Conservation (phyloP, 225 moss, liverwort and hornwort species). For the Marchantia paleacea region DNA sequence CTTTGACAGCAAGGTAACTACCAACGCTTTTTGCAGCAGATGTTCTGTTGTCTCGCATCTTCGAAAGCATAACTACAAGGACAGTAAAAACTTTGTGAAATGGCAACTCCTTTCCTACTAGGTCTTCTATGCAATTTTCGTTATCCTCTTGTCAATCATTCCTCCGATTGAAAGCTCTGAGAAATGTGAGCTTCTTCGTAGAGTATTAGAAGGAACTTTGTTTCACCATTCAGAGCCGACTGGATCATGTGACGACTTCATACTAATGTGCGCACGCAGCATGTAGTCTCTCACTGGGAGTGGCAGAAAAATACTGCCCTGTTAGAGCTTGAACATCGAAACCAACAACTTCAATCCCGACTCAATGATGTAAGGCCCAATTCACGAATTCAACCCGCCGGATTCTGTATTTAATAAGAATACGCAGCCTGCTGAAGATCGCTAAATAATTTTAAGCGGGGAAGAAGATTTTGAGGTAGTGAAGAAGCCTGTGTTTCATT, state of each 20-base stretch:
- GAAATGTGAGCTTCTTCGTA: not conserved
- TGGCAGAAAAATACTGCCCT: constrained; percentile 86
- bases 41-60: not conserved
- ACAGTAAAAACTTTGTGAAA: too few relatives aligned
- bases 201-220: not conserved
- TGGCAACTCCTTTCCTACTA: not conserved
- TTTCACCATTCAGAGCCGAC: not conserved
- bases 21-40: not conserved
- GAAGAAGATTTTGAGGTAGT: not conserved
- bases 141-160: not conserved
- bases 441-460: too few relatives aligned
- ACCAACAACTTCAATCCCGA: constrained; percentile 63
- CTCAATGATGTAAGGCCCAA: constrained; percentile 47
- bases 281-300: constrained; percentile 73
- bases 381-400: too few relatives aligned
- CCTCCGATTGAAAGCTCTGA: not conserved
- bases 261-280: constrained; percentile 37
- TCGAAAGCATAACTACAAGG: not conserved
- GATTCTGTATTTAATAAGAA: too few relatives aligned
- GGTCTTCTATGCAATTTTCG: not conserved
- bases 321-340: constrained; percentile 83
- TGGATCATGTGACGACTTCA: not conserved
- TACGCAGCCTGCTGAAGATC: not conserved
- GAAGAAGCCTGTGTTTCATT: constrained; percentile 16
- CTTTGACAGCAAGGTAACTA: constrained; percentile 40